Conservation (phyloP, 495 filamentous ascomycete genomes). For the Oleoguttula mirabilis region DNA sequence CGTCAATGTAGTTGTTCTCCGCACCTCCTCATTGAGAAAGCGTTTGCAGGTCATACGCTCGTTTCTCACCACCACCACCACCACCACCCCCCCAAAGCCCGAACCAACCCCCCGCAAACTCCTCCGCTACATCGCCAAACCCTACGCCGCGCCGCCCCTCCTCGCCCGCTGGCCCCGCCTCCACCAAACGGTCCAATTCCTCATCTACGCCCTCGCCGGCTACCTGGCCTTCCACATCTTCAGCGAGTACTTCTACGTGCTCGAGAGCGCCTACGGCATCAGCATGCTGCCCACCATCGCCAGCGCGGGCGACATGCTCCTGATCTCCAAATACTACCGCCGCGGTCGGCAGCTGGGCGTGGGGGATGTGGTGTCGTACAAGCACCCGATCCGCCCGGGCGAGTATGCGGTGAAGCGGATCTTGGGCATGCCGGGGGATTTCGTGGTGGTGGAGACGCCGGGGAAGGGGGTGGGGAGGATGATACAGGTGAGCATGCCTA, state of each 20-base stretch:
- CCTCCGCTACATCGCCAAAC: conserved; percentile 68
- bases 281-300: conserved; percentile 29
- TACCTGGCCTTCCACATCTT: conserved; percentile 19
- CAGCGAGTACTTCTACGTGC: conserved; percentile 20
- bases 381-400: conserved; percentile 48
- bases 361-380: conserved; percentile 71
- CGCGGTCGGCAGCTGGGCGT: conserved; percentile 58
- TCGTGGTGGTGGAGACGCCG: conserved; percentile 60
- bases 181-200: too few relatives aligned
- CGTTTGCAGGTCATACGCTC: too few relatives aligned
- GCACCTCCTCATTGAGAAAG: too few relatives aligned
- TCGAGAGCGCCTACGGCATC: conserved; percentile 17
- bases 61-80: too few relatives aligned
- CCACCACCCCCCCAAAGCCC: background rate
- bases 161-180: too few relatives aligned
- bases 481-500: too few relatives aligned
- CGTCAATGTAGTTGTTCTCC: too few relatives aligned
- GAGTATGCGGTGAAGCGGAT: conserved; percentile 59
- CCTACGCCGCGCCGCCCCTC: too few relatives aligned
- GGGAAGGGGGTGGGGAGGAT: conserved; percentile 43
- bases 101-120: conserved; percentile 24
- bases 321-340: conserved; percentile 47
- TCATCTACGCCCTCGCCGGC: too few relatives aligned
- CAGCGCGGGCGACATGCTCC: conserved; percentile 14
- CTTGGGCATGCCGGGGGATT: conserved; percentile 79